Base-by-base conservation (phyloP, 176 grass and related monocot species). In the Poa annua region DNA sequence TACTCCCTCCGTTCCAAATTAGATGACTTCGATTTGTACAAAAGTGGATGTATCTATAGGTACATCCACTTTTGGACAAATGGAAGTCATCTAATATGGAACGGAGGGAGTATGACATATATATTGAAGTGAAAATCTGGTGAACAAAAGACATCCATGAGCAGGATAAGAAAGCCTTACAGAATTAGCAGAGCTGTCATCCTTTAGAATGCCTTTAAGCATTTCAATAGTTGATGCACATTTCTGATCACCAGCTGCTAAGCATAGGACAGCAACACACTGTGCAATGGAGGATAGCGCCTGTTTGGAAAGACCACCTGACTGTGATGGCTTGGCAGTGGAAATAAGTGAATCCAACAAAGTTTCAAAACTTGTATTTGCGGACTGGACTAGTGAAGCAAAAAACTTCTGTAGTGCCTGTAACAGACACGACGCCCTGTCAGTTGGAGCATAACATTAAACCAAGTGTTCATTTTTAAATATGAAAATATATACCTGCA, bases 251-350 rank as follows among this genome's bases (percentile, higher is more conserved):
- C 70, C 70, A 19, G 70, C 70, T 50, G 70, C 70, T 74, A 74
- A 74, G 70, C 70, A 74, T 51, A 74, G 70, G 44, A 74, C 70
- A 19, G 70, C 70, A 74, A 74, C 45, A 74, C 70, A 74, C 70
- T 74, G 70, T 74, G 70, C 70, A 74, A 74, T 74, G 4, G 70
- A 74, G 44, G 70, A 74, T 19, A 74, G 70, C 2, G 70, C 70
- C 45, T 74, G 70, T 45, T 74, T 74, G 70, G 70, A 25, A 74
- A 74, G 70, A 50, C 44, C 15, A 24, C 70, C 70, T 19, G 70
- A 74, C 70, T 74, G 44, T 11, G 70, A 74, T 74, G 70, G 70
- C 45, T 74, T 74, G 70, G 70, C 70, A 32, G 70, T 32, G 15
- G 70, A 74, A 74, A 74, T 74, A 74, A 74, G 70, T 24, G 70